These are phyloP conservation scores for Colletotrichum orchidophilum DNA, from an alignment of 2,329 filamentous ascomycete species.

Conservation along the genomic window DNA sequence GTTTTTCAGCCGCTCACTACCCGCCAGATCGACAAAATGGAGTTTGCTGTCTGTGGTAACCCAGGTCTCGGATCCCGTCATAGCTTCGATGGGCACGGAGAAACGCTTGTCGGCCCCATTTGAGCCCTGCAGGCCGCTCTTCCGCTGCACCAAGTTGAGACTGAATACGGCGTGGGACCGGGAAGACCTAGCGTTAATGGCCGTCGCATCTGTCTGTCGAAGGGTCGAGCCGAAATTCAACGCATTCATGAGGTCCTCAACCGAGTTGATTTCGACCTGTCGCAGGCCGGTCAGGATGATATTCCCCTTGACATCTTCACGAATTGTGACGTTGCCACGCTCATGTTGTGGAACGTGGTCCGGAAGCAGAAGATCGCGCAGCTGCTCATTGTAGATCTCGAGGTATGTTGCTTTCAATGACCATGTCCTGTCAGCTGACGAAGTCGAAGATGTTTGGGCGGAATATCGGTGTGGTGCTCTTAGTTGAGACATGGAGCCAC, in stretches of 20 bases:
- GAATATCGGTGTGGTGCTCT: slow-evolving; percentile 84
- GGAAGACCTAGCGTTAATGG: slow-evolving; percentile 97
- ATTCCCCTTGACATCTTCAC: slow-evolving; percentile 93
- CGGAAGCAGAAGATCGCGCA: slow-evolving; percentile 87
- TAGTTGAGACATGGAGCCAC: slow-evolving; percentile 79
- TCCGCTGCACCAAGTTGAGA: slow-evolving; percentile 90
- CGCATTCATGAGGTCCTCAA: slow-evolving; percentile 88
- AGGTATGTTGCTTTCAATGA: slow-evolving; percentile 94
- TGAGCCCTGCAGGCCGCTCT: slow-evolving; percentile 62
- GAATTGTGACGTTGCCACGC: slow-evolving; percentile 84
- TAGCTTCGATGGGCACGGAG: slow-evolving; percentile 85
- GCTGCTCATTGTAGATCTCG: slow-evolving; percentile 97
- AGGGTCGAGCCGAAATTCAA: slow-evolving; percentile 94
- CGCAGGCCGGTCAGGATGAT: slow-evolving; percentile 92
- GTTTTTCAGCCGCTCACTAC: slow-evolving; percentile 96
- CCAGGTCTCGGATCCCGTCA: slow-evolving; percentile 74
- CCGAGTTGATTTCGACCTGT: slow-evolving; percentile 88
- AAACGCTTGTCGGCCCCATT: slow-evolving; percentile 81
- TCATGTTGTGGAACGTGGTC: slow-evolving; percentile 77
- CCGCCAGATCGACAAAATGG: slow-evolving; percentile 97
- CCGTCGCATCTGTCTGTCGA: slow-evolving; percentile 95
- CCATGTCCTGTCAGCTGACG: slow-evolving; percentile 78
- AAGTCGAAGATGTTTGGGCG: slow-evolving; percentile 55
- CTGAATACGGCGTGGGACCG: slow-evolving; percentile 98
- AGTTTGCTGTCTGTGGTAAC: slow-evolving; percentile 97